Evolutionary conservation across 1,284 basidiomycete species (phyloP).

Genomic region (Schizopora paradoxa): DNA sequence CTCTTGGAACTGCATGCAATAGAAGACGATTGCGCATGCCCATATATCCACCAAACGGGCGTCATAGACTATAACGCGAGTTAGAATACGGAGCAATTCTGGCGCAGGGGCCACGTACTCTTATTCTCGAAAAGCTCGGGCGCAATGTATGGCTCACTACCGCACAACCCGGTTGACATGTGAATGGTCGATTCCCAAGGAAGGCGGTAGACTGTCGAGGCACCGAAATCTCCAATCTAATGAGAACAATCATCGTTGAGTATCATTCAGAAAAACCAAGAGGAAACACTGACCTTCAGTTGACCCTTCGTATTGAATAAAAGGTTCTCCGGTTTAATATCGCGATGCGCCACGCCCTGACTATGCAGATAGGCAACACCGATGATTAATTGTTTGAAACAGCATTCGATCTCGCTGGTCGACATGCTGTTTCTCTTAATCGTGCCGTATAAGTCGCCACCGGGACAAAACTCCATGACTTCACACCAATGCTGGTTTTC

Average conservation of each 20-base stretch:
- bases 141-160: slow-evolving; percentile 97
- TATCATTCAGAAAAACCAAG: slow-evolving; percentile 18
- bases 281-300: slow-evolving; percentile 66
- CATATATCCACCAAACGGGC: slow-evolving; percentile 96
- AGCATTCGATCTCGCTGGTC: slow-evolving; percentile 91
- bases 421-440: slow-evolving; percentile 98
- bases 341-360: slow-evolving; percentile 96
- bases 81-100: slow-evolving; percentile 21
- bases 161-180: slow-evolving; percentile 94
- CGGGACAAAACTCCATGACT: slow-evolving; percentile 99
- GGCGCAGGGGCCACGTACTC: slow-evolving; percentile 56
- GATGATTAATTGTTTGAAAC: slow-evolving; percentile 93
- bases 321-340: slow-evolving; percentile 97
- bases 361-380: slow-evolving; percentile 89
- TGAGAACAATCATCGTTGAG: slow-evolving; percentile 14
- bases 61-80: slow-evolving; percentile 81
- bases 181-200: slow-evolving; percentile 98
- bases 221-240: slow-evolving; percentile 97
- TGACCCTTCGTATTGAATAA: slow-evolving; percentile 92
- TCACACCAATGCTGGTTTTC: slow-evolving; percentile 97
- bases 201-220: slow-evolving; percentile 95
- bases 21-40: slow-evolving; percentile 96
- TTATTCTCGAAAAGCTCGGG: slow-evolving; percentile 96
- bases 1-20: slow-evolving; percentile 96
- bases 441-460: slow-evolving; percentile 94